Conservation (phyloP, 805 yeast genomes). For the Ogataea siamensis region DNA sequence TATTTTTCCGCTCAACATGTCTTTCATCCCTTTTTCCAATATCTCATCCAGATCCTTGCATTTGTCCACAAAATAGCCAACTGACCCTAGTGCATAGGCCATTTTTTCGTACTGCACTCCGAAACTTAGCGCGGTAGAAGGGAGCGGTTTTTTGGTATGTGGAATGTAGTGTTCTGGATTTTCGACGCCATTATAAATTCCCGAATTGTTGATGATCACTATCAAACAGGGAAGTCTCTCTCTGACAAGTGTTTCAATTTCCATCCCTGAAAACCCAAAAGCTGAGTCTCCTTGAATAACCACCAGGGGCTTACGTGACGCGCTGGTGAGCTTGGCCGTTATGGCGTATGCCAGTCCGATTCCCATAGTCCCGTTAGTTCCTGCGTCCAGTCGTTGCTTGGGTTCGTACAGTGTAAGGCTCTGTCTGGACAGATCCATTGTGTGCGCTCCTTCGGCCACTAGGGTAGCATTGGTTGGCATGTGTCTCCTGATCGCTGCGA, state of each 20-base stretch:
- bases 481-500: slow-evolving; percentile 41
- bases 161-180: slow-evolving; percentile 20
- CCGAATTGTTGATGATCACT: slow-evolving; percentile 70
- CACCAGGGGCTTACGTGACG: slow-evolving; percentile 45
- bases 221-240: slow-evolving; percentile 51
- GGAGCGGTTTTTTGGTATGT: slow-evolving; percentile 33
- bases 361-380: slow-evolving; percentile 80
- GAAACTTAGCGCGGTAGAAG: slow-evolving; percentile 59
- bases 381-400: slow-evolving; percentile 61
- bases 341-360: slow-evolving; percentile 69
- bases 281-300: slow-evolving; percentile 78
- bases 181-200: slow-evolving; percentile 65
- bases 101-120: slow-evolving; percentile 57
- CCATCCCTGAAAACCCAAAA: slow-evolving; percentile 72
- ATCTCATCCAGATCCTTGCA: slow-evolving; percentile 37
- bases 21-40: slow-evolving; percentile 37
- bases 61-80: slow-evolving; percentile 48
- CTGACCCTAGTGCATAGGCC: slow-evolving; percentile 55
- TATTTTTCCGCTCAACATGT: slow-evolving; percentile 34
- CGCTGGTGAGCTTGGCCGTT: slow-evolving; percentile 51
- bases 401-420: slow-evolving; percentile 56
- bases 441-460: slow-evolving; percentile 73
- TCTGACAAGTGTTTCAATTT: slow-evolving; percentile 66
- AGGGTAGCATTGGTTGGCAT: slow-evolving; percentile 37
- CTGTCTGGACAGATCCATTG: slow-evolving; percentile 69